Evolutionary conservation across 371 early-diverging fungal genomes (phyloP), one percentile per base, ranked within the genome.

Genomic region (Mortierella sp.): DNA sequence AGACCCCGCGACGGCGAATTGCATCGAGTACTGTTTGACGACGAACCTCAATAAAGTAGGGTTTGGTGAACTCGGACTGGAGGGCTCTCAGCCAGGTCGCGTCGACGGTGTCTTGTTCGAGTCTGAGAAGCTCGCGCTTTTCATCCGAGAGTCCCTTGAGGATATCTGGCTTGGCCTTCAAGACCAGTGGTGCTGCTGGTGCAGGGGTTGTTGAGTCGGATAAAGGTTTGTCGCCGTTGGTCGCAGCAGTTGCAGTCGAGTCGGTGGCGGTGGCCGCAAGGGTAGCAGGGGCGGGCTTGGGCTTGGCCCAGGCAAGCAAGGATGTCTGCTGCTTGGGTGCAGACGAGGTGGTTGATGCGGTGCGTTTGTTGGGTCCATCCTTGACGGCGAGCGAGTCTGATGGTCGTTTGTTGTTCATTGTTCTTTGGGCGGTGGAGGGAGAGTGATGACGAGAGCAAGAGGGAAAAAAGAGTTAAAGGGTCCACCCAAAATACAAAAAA

Each of bases 21-120:
- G n/a, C n/a, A n/a, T n/a, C n/a, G n/a, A n/a, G n/a, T n/a, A n/a
- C n/a, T n/a, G n/a, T n/a, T n/a, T n/a, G 19, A 55, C 0, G 10
- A 14, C 41, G 39, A 31, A 95, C 94, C 80, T 91, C 79, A 3
- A 87, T 70, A 76, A 97, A 97, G 73, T 96, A 96, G 19, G 92
- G 91, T 81, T 95, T 95, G 43, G 87, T 82, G 50, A 98, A 85
- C 85, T 97, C 97, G 11, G 79, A 40, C 2, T 79, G 76, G 48
- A 98, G 89, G 9, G 88, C 93, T 64, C 87, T 85, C 45, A 93
- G 89, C 98, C 98, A 98, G 52, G 92, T 94, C 6, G 89, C 68
- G 16, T 92, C 90, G 89, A 97, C 91, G 13, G 93, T 93, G 26
- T 76, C 88, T 43, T 90, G 86, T 84, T 96, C 97, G 37, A 95